Evolutionary conservation across 176 grass and related monocot species (phyloP), one percentile per base, ranked within the genome.

Genomic region (Oryza nivara): DNA sequence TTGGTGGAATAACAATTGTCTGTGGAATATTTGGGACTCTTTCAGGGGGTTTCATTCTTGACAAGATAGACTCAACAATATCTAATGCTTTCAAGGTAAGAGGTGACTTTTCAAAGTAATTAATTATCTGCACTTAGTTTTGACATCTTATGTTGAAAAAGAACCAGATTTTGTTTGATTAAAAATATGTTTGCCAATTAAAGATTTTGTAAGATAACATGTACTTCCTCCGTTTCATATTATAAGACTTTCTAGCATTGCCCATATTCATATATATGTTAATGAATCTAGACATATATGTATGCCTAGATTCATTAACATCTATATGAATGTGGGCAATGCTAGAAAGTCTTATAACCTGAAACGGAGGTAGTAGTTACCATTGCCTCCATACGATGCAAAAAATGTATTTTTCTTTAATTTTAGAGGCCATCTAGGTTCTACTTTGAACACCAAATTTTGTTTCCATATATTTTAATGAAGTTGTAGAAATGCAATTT

Each of bases 1-100:
- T 99, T 88, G 96, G 96, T 34, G 93, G 93, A 71, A 89, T 99
- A 89, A 99, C 96, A 85, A 99, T 99, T 88, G 86, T 99, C 11
- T 99, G 96, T 84, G 96, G 96, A 86, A 92, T 99, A 47, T 36
- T 94, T 87, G 96, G 96, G 90, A 99, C 96, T 65, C 83, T 99
- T 78, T 90, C 88, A 73, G 96, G 96, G 79, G 96, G 96, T 60
- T 78, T 96, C 68, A 67, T 94, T 69, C 93, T 96, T 88, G 96
- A 99, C 81, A 88, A 92, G 74, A 91, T 96, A 72, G 81, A 87
- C 1, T 89, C 93, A 79, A 94, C 96, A 76, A 96, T 99, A 52
- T 86, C 91, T 52, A 99, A 99, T 86, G 89, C 96, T 47, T 99
- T 99, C 80, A 99, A 96, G 93, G 96, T 96, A 89, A 68, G 47